Base-by-base conservation (phyloP, 768 basidiomycete species). In the Porpolomopsis calyptriformis region DNA sequence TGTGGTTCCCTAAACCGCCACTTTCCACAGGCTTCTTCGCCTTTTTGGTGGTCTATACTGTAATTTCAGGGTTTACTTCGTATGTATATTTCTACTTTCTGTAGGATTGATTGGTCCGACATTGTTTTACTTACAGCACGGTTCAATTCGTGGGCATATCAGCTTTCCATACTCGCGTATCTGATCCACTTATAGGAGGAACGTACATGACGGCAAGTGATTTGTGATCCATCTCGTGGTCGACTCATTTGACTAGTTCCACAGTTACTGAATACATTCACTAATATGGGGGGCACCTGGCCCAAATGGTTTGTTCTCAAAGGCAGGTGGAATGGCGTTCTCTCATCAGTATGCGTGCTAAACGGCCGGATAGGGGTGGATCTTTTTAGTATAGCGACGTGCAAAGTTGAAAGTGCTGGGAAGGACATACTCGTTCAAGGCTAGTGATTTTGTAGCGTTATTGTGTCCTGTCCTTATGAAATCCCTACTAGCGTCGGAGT, bases 71-170 rank as follows among this genome's bases (percentile, higher is more conserved):
- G 14, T 91, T 98, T 58, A 73, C 89, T 5, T 76, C 82, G 93
- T 92, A 59, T 64, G 85, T 61, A 34, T 12, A 41, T 45, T 19
- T 27, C 12, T n/a, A 16, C 11, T 18, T 33, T 27, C 5, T 12
- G 11, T 20, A 20, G 12, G 41, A 12, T 26, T 33, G 19, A 5
- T 36, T 45, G 16, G 37, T 18, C 16, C 43, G 43, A 47, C 23
- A 11, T 16, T 43, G 4, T 11, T 16, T 19, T 20, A 24, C 18
- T 45, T 37, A 2, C 48, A 94, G 94, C 38, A 97, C 94, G 4
- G 82, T 98, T n/a, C 94, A 99, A 63, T 99, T 98, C 58, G 94
- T 97, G 16, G 92, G 96, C 7, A 91, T 98, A 50, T 89, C 92
- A n/a, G 96, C 96, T 2, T 99, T 98, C 74, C 96, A 98, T 57